phyloP scores from a whole-genome alignment of 2,329 filamentous ascomycete species.

The Botrytis paeoniae region DNA sequence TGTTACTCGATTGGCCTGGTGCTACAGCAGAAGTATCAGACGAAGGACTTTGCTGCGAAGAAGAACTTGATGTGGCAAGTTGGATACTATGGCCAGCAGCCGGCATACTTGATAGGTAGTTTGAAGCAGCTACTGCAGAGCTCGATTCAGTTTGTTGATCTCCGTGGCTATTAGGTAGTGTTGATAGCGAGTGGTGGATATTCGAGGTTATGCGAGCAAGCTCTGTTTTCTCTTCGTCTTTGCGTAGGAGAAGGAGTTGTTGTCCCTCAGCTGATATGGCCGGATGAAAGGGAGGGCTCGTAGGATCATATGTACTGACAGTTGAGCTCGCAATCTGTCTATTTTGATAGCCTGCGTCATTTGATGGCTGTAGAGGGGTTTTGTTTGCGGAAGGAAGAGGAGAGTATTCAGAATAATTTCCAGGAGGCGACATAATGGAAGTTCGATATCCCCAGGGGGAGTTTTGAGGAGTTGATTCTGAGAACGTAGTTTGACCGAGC shows the following conservation, averaged over 20 bases:
- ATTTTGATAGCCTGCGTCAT: neutral
- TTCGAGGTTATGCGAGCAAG: neutral
- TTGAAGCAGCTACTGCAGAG: neutral
- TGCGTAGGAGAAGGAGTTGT: neutral
- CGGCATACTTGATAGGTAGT: neutral
- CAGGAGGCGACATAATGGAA: neutral
- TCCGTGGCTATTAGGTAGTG: neutral
- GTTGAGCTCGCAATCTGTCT: neutral
- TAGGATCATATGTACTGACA: neutral
- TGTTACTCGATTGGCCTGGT: neutral
- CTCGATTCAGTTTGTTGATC: neutral
- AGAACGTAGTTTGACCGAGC: neutral
- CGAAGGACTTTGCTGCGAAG: neutral
- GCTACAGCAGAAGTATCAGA: too few species aligned
- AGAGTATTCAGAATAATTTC: neutral
- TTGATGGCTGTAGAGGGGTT: too few species aligned
- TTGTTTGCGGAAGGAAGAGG: neutral
- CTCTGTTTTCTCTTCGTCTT: neutral
- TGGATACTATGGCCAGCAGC: neutral
- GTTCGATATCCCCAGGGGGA: too few species aligned
- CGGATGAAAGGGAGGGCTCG: neutral
- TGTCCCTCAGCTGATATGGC: neutral
- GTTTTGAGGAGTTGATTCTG: neutral
- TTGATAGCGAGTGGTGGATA: neutral
- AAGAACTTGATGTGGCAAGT: neutral